Evolutionary conservation across 768 basidiomycete genomes (phyloP).

Genomic region (Glaciozyma martinii): DNA sequence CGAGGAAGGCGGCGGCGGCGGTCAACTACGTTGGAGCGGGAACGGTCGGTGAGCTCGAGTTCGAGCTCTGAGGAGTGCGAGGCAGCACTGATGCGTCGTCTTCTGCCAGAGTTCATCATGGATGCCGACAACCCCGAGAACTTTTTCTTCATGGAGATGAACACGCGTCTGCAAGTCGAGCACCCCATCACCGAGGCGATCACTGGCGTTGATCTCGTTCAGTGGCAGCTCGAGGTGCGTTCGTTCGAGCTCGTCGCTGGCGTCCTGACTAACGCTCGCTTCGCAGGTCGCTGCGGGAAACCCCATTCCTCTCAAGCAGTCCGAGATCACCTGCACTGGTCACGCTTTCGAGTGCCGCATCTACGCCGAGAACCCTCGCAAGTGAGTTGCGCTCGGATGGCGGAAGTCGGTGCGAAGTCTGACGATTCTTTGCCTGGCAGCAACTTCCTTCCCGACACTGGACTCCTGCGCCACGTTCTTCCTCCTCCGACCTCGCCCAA

Average conservation of each 20-base stretch:
- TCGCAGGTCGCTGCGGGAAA: slow-evolving; percentile 76
- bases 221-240: slow-evolving; percentile 80
- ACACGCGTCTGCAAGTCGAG: slow-evolving; percentile 51
- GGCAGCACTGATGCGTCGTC: slow-evolving; percentile 13
- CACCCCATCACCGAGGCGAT: slow-evolving; percentile 51
- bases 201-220: slow-evolving; percentile 84
- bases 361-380: slow-evolving; percentile 89
- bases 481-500: slow-evolving; percentile 62
- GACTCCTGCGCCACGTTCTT: slow-evolving; percentile 66
- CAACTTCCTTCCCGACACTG: slow-evolving; percentile 85
- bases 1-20: slow-evolving; percentile 83
- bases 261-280: neutral
- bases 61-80: neutral
- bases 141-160: slow-evolving; percentile 57
- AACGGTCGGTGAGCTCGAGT: slow-evolving; percentile 48
- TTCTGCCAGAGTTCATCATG: slow-evolving; percentile 70
- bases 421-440: slow-evolving; percentile 17
- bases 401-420: neutral
- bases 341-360: slow-evolving; percentile 93
- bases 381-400: slow-evolving; percentile 40
- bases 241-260: neutral
- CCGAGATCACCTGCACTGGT: slow-evolving; percentile 71
- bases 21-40: slow-evolving; percentile 87
- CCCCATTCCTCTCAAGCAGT: slow-evolving; percentile 65
- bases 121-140: slow-evolving; percentile 69